phyloP scores from a whole-genome alignment of 2,329 filamentous ascomycete species.

The Hypomyces perniciosus region DNA sequence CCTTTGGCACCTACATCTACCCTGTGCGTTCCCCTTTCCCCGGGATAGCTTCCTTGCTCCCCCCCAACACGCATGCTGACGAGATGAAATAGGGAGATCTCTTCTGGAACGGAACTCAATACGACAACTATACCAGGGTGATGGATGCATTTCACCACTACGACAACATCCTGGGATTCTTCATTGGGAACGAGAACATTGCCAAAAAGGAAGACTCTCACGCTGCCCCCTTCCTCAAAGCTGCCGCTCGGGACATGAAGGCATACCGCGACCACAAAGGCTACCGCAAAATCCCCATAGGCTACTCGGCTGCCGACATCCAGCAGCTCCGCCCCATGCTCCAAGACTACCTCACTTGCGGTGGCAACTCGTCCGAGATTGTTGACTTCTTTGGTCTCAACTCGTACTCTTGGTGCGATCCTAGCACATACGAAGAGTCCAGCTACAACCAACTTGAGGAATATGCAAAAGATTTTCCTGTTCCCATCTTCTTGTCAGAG shows the following conservation, averaged over 20 bases:
- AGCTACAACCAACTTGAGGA: constrained; percentile 65
- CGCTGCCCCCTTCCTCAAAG: constrained; percentile 77
- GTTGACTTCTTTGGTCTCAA: constrained; percentile 84
- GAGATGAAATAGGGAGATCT: constrained; percentile 42
- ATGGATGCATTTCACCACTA: constrained; percentile 73
- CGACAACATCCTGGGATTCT: constrained; percentile 77
- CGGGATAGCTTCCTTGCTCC: not conserved
- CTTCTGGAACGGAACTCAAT: constrained; percentile 68
- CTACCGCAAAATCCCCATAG: constrained; percentile 76
- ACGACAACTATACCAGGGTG: constrained; percentile 60
- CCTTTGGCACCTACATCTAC: constrained; percentile 62
- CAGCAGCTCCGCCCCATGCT: constrained; percentile 57
- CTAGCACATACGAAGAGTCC: constrained; percentile 50
- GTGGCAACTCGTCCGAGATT: constrained; percentile 59
- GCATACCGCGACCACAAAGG: constrained; percentile 67
- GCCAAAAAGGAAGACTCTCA: constrained; percentile 51
- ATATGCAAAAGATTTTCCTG: constrained; percentile 62
- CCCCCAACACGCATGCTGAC: not conserved
- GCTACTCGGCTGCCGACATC: constrained; percentile 85
- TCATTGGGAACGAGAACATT: constrained; percentile 85
- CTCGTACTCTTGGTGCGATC: constrained; percentile 75
- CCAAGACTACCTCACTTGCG: constrained; percentile 72
- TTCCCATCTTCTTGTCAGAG: constrained; percentile 89
- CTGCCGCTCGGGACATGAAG: constrained; percentile 76
- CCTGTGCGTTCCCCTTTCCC: constrained; percentile 38